A percentile compares a stretch with the other conserved stretches of the same genome.
Conservation (phyloP, 768 basidiomycete species). For the Solioccasus polychromus region DNA sequence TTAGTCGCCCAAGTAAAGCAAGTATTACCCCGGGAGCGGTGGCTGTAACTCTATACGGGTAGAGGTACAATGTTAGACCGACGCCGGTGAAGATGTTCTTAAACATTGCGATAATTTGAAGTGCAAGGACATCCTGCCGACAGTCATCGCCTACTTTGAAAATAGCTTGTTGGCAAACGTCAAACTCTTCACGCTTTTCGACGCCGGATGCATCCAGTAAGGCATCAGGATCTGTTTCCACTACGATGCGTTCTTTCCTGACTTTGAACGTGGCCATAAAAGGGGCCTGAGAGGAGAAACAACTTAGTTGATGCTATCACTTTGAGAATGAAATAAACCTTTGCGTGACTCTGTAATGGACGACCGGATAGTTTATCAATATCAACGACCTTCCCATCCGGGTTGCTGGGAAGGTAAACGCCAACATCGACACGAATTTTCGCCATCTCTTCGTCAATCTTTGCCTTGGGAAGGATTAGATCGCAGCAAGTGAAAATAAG, state of each 20-base stretch:
- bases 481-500: not conserved
- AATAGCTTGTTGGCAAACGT: slow-evolving; percentile 97
- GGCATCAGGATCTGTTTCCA: slow-evolving; percentile 71
- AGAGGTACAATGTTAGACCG: slow-evolving; percentile 88
- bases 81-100: slow-evolving; percentile 93
- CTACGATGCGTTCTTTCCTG: slow-evolving; percentile 71
- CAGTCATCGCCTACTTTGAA: slow-evolving; percentile 99
- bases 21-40: slow-evolving; percentile 88
- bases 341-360: slow-evolving; percentile 96
- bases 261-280: slow-evolving; percentile 99
- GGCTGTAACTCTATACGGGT: slow-evolving; percentile 95
- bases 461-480: slow-evolving; percentile 55
- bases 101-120: slow-evolving; percentile 99
- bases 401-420: slow-evolving; percentile 96
- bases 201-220: slow-evolving; percentile 60
- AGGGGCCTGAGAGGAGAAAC: slow-evolving; percentile 67
- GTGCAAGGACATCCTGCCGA: slow-evolving; percentile 94
- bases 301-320: not conserved
- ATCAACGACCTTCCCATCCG: slow-evolving; percentile 95
- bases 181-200: slow-evolving; percentile 64
- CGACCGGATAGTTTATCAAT: slow-evolving; percentile 96
- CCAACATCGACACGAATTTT: slow-evolving; percentile 92
- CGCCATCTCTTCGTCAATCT: slow-evolving; percentile 99
- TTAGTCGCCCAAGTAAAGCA: not conserved
- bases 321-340: slow-evolving; percentile 46